Percentiles rank a stretch among this genome's conserved stretches.
Conservation (phyloP, 306 rosid species). For the Lupinus albus region DNA sequence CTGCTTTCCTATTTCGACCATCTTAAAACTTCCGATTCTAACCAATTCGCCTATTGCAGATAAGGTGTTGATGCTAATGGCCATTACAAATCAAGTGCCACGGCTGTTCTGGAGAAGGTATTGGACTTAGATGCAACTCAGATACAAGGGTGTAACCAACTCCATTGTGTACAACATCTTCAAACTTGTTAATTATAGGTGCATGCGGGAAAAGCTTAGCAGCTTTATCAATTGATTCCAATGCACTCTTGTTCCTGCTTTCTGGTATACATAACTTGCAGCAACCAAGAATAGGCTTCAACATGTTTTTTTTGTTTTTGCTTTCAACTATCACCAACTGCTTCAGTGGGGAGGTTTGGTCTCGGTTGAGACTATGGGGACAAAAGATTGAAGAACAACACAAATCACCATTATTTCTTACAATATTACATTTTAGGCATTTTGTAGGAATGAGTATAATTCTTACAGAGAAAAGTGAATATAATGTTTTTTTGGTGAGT, state of each 20-base stretch:
- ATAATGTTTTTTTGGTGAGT: too few species aligned
- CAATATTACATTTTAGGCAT: too few species aligned
- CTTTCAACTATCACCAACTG: slow-evolving; percentile 27
- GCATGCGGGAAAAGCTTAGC: slow-evolving; percentile 65
- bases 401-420: too few species aligned
- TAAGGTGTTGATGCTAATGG: too few species aligned
- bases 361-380: too few species aligned
- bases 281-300: slow-evolving; percentile 68
- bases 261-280: slow-evolving; percentile 94
- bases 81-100: slow-evolving; percentile 65
- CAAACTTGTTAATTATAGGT: slow-evolving; percentile 75
- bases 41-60: too few species aligned
- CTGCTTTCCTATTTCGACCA: too few species aligned
- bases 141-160: slow-evolving; percentile 90
- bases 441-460: too few species aligned
- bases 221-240: slow-evolving; percentile 74
- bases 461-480: too few species aligned
- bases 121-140: slow-evolving; percentile 44
- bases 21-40: too few species aligned
- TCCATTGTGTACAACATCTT: slow-evolving; percentile 76
- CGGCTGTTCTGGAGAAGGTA: slow-evolving; percentile 32
- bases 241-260: slow-evolving; percentile 72
- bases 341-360: too few species aligned
- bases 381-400: too few species aligned
- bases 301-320: slow-evolving; percentile 60